Conservation (phyloP, 2,329 filamentous ascomycete species). For the Xylariales sp. region DNA sequence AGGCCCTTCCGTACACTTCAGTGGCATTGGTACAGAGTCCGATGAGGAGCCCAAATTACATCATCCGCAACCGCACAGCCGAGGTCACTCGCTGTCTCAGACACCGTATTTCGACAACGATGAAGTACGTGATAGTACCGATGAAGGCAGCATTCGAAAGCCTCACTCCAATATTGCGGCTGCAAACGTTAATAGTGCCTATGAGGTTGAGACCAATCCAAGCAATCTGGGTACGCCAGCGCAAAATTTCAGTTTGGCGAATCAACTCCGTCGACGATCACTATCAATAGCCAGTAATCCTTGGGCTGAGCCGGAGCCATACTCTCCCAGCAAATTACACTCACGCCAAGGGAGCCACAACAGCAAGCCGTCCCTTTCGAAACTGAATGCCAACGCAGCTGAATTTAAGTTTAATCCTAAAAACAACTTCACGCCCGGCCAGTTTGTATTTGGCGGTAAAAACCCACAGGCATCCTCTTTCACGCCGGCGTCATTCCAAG, state of each 20-base stretch:
- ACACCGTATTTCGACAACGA: slow-evolving; percentile 71
- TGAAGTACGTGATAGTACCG: slow-evolving; percentile 55
- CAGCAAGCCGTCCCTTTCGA: slow-evolving; percentile 78
- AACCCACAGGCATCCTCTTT: slow-evolving; percentile 51
- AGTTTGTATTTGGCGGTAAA: slow-evolving; percentile 62
- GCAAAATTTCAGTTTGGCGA: slow-evolving; percentile 60
- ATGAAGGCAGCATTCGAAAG: slow-evolving; percentile 53
- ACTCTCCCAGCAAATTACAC: slow-evolving; percentile 51
- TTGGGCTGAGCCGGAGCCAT: slow-evolving; percentile 66
- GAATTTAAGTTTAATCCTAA: slow-evolving; percentile 83
- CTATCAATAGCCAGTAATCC: slow-evolving; percentile 71
- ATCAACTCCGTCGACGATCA: slow-evolving; percentile 63
- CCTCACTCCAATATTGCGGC: slow-evolving; percentile 56
- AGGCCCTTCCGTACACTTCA: slow-evolving; percentile 62
- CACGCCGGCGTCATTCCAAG: slow-evolving; percentile 62
- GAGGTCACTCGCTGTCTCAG: slow-evolving; percentile 77
- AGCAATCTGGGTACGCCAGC: slow-evolving; percentile 76
- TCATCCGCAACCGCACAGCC: slow-evolving; percentile 79
- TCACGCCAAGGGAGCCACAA: slow-evolving; percentile 66
- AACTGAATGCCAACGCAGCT: slow-evolving; percentile 87
- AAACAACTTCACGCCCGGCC: slow-evolving; percentile 62
- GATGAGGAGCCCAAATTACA: slow-evolving; percentile 70
- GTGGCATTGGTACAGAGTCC: slow-evolving; percentile 64
- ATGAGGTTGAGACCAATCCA: slow-evolving; percentile 79
- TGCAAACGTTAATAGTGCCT: slow-evolving; percentile 62